Percentiles rank a stretch among this genome's conserved stretches.
Conservation (phyloP, 441 rosid genomes). For the Macaranga tanarius region DNA sequence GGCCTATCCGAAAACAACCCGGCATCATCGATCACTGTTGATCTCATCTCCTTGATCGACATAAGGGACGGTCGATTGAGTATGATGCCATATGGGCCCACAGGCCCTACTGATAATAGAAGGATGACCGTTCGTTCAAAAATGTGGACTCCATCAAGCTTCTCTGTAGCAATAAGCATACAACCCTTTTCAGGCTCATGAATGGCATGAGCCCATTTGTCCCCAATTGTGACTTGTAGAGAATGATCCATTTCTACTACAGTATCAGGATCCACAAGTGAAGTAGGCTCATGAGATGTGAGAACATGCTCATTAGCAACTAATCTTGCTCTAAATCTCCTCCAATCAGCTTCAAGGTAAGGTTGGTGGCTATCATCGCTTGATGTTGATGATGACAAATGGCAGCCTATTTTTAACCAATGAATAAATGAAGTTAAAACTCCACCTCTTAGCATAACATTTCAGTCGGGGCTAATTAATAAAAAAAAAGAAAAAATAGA, state of each 20-base stretch:
- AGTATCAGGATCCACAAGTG: constrained; percentile 37
- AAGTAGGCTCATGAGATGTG: constrained; percentile 34
- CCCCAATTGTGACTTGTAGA: constrained; percentile 32
- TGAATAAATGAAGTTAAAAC: background rate
- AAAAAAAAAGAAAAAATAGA: background rate
- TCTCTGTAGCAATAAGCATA: constrained; percentile 77
- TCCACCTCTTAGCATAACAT: too few species aligned
- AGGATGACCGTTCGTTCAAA: constrained; percentile 84
- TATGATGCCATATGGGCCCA: constrained; percentile 77
- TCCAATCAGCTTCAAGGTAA: constrained; percentile 55
- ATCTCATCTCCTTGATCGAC: constrained; percentile 85
- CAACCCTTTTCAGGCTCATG: constrained; percentile 85
- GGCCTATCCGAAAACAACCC: constrained; percentile 61
- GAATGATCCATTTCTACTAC: constrained; percentile 31
- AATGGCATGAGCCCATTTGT: constrained; percentile 81
- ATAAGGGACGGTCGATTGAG: constrained; percentile 87
- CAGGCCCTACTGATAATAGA: constrained; percentile 61
- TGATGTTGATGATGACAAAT: constrained; percentile 41
- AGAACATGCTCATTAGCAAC: constrained; percentile 53
- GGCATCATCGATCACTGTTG: constrained; percentile 42
- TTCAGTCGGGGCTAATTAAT: background rate
- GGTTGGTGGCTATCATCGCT: constrained; percentile 38
- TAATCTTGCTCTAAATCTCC: constrained; percentile 73
- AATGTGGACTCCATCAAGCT: constrained; percentile 87
- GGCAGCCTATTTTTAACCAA: constrained; percentile 45